Conservation (phyloP, 1,284 basidiomycete genomes). For the Gymnopus androsaceus region DNA sequence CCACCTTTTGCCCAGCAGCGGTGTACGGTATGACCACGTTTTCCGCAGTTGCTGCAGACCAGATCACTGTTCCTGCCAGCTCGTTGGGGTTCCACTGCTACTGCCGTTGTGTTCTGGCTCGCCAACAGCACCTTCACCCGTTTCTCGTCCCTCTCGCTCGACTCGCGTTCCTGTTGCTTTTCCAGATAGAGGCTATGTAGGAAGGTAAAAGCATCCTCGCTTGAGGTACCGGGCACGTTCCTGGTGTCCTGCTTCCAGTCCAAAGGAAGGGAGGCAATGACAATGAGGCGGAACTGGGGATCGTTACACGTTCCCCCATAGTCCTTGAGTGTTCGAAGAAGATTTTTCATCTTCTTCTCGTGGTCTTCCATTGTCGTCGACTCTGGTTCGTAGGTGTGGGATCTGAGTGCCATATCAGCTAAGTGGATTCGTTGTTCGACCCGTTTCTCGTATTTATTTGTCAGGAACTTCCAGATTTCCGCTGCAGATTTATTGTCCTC, state of each 20-base stretch:
- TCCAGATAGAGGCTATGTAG: background rate
- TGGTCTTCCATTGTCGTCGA: background rate
- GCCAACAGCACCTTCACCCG: background rate
- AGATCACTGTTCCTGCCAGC: too few species aligned
- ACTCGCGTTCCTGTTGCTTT: background rate
- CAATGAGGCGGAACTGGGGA: background rate
- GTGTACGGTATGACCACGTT: background rate
- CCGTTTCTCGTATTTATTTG: background rate
- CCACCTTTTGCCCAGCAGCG: constrained; percentile 2
- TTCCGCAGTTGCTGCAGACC: background rate
- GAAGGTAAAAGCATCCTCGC: background rate
- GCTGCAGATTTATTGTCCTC: background rate
- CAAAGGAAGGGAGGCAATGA: background rate
- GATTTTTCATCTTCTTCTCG: background rate
- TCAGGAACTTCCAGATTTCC: background rate
- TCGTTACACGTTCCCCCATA: background rate
- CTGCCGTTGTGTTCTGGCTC: background rate
- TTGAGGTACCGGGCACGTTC: background rate
- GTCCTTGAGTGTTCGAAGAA: background rate
- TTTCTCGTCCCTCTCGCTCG: background rate
- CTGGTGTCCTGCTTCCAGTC: background rate
- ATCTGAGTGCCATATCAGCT: background rate
- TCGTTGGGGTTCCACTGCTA: background rate
- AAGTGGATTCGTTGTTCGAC: background rate
- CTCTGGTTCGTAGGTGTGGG: background rate